Conservation (phyloP, 2,329 filamentous ascomycete genomes). For the Diaporthe ilicicola region DNA sequence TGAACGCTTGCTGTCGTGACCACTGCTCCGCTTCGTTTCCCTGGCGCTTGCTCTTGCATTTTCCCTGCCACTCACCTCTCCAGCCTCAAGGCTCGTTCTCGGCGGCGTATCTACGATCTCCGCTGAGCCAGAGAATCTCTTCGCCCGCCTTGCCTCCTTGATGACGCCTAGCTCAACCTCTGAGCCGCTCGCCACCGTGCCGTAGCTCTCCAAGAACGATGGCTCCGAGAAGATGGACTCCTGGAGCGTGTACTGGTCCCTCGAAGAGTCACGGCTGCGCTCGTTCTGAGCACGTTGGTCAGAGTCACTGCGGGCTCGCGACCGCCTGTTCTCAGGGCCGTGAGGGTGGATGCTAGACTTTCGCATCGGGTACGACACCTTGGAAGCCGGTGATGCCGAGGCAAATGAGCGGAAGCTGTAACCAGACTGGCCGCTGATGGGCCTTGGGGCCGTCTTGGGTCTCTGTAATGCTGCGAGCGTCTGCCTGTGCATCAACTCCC, state of each 20-base stretch:
- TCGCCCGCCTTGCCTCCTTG: constrained; percentile 5
- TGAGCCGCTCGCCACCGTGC: constrained; percentile 17
- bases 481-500: constrained; percentile 12
- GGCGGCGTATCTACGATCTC: constrained; percentile 17
- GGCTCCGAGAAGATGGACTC: constrained; percentile 32
- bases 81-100: background rate
- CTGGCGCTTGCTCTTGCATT: background rate
- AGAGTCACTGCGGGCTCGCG: constrained; percentile 2
- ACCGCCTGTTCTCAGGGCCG: background rate
- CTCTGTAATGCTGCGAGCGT: constrained; percentile 27
- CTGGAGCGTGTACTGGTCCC: constrained; percentile 29
- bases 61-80: background rate
- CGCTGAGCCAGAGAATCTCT: constrained; percentile 4
- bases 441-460: constrained; percentile 4
- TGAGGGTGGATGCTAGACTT: constrained; percentile 24
- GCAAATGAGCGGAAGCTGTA: constrained; percentile 31
- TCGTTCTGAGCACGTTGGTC: background rate
- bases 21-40: background rate
- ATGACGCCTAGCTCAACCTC: background rate
- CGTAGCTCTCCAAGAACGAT: constrained; percentile 25
- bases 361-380: constrained; percentile 15
- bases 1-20: background rate
- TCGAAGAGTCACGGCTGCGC: constrained; percentile 30
- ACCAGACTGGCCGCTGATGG: constrained; percentile 18
- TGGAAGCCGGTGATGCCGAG: constrained; percentile 14